Base-by-base conservation (phyloP, 805 yeast genomes). In the Myxozyma sirexii region DNA sequence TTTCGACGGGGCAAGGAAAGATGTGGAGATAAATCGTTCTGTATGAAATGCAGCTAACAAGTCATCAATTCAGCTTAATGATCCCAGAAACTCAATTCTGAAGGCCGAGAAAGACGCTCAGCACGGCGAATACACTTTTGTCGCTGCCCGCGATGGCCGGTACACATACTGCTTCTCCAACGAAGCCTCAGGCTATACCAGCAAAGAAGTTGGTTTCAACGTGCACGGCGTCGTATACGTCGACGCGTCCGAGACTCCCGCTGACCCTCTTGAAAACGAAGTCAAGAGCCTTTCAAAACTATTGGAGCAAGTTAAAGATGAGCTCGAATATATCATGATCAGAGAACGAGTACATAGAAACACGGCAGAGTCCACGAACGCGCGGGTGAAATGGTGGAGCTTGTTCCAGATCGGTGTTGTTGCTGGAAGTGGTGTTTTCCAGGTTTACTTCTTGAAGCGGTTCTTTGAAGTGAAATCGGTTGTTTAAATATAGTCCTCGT, bases 341-440 rank as follows among this genome's bases (percentile, higher is more conserved):
- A 86, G 99, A 77, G 99, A 93, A 77, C 87, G 97, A 78, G 88
- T 96, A 15, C 99, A 93, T 75, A 88, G 99, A 83, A 94, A 93
- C 77, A 93, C 99, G 8, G 98, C 99, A 4, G 99, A 93, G 77
- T 88, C 96, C 24, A 93, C 99, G 47, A 93, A 93, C 76, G 87
- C 94, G 56, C 85, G 99, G 70, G 98, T 93, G 66, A 93, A 93
- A 76, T 94, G 96, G 90, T 93, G 99, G 99, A 89, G 97, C 27
- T 80, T 90, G 33, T 87, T 92, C 81, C 99, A 93, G 79, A 79
- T 94, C 65, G 69, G 85, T 54, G 92, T 94, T 57, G 97, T 93
- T 47, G 87, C 87, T 17, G 82, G 81, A 63, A 94, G 91, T 79
- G 89, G 97, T 27, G 68, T 92, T 57, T 94, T 94, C 84, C 99